These are phyloP conservation scores for Ustulina deusta DNA, from an alignment of 2,329 filamentous ascomycete species.

Conservation along the genomic window DNA sequence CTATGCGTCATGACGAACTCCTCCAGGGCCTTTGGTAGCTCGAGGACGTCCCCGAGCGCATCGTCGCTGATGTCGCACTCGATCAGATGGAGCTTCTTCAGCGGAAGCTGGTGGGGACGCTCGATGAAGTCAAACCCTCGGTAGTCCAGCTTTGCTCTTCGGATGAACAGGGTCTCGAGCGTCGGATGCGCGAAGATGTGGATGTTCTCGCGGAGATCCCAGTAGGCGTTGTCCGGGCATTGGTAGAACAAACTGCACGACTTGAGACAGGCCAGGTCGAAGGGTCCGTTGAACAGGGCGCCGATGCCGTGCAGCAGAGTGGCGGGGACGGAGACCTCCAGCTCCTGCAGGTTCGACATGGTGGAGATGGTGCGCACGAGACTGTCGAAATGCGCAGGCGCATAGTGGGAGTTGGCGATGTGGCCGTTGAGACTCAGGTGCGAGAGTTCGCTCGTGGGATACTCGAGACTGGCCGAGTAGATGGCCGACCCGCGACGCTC, in stretches of 20 bases:
- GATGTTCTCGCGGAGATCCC: conserved; percentile 65
- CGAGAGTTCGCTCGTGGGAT: conserved; percentile 58
- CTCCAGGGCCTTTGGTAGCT: conserved; percentile 59
- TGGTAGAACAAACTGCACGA: conserved; percentile 63
- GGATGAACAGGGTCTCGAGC: conserved; percentile 59
- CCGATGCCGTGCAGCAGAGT: conserved; percentile 60
- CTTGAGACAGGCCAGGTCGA: conserved; percentile 62
- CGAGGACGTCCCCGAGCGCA: conserved; percentile 55
- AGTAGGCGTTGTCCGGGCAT: conserved; percentile 58
- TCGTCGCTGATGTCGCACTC: conserved; percentile 65
- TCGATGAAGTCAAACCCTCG: conserved; percentile 62
- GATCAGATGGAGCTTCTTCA: conserved; percentile 59
- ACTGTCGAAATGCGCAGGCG: conserved; percentile 55
- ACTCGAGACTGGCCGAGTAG: conserved; percentile 59
- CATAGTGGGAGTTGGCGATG: conserved; percentile 51
- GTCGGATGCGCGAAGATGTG: conserved; percentile 64
- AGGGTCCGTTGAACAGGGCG: conserved; percentile 62
- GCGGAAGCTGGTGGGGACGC: conserved; percentile 59
- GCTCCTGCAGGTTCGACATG: conserved; percentile 63
- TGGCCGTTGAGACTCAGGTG: conserved; percentile 56
- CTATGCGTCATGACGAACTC: conserved; percentile 63
- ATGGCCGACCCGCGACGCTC: conserved; percentile 62
- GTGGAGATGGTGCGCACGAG: conserved; percentile 61
- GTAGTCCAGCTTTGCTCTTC: conserved; percentile 59
- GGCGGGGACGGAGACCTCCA: conserved; percentile 60